Evolutionary conservation across 2,329 filamentous ascomycete genomes (phyloP), one percentile per base, ranked within the genome.

Genomic region (Alternaria gansuensis): DNA sequence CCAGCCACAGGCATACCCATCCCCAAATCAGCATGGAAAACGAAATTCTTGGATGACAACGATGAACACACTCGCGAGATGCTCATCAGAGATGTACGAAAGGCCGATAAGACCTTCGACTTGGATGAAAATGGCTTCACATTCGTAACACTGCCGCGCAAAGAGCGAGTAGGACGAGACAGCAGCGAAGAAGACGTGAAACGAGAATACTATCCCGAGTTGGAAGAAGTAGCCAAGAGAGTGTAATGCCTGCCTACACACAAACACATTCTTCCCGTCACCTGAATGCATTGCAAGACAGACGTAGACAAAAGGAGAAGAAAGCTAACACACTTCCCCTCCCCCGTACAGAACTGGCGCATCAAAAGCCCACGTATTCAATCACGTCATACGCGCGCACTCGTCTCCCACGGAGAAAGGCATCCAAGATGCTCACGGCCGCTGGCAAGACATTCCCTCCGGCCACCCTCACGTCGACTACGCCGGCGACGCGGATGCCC

Each of bases 341-440:
- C 6, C 23, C 28, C 17, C 17, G 17, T 17, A 6, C 40, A 69
- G 65, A 29, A 68, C 65, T 13, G 59, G 56, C 26, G 65, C 64
- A 7, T 59, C 60, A 17, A 57, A 52, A 24, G 64, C 61, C 21
- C 54, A 67, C 44, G 21, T 82, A 80, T 68, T 68, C 53, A 70
- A 70, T 26, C 77, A 75, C 33, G 78, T 75, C 14, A 78, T 79
- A 36, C 81, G 80, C 63, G 67, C 72, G 3, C 77, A 81, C 66
- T 79, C 84, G 62, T 78, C 84, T 0, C 82, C 81, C 0, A 72
- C 70, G 2, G 79, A 81, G 36, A 80, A 81, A 0, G 75, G 65
- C 44, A 59, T 78, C 0, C 70, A 75, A 56, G 80, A 85, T 3
- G 74, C 82, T 5, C 74, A 77, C 54, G 78, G 78, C 0, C 80